phyloP scores from a whole-genome alignment of 2,329 filamentous ascomycete genomes.

The Penicillium palitans region DNA sequence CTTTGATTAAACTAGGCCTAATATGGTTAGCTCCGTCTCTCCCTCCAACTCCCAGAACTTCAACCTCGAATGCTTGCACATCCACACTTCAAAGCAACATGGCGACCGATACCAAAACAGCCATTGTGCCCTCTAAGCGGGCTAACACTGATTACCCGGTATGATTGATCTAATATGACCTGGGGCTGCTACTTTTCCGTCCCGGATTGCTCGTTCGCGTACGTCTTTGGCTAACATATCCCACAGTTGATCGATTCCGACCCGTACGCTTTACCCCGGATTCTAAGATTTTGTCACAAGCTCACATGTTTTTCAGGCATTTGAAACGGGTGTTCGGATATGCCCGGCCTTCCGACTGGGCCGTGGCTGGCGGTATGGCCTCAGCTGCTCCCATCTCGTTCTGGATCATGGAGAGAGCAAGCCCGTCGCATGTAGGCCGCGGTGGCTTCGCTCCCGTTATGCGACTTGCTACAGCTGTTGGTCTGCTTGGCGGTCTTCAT shows the following conservation, averaged over 20 bases:
- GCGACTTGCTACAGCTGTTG: conserved; percentile 73
- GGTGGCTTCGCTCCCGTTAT: conserved; percentile 80
- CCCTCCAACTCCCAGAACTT: conserved; percentile 34
- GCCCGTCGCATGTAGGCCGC: conserved; percentile 80
- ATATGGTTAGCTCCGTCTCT: conserved; percentile 25
- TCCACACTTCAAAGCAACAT: conserved; percentile 29
- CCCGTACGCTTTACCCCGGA: conserved; percentile 65
- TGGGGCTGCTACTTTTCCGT: neutral
- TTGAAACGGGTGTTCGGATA: conserved; percentile 87
- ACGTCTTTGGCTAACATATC: conserved; percentile 24
- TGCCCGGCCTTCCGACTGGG: conserved; percentile 81
- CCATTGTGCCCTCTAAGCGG: conserved; percentile 72
- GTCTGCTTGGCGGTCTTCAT: conserved; percentile 75
- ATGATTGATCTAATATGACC: conserved; percentile 44
- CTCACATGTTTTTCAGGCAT: conserved; percentile 62
- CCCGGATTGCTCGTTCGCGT: neutral
- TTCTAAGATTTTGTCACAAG: conserved; percentile 14
- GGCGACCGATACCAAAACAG: conserved; percentile 42
- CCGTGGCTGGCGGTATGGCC: conserved; percentile 65
- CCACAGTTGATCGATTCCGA: conserved; percentile 96
- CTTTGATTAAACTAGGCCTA: conserved; percentile 15
- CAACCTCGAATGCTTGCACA: conserved; percentile 24
- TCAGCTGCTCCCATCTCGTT: conserved; percentile 74
- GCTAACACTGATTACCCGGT: conserved; percentile 85
- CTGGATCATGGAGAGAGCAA: conserved; percentile 76